phyloP scores from a whole-genome alignment of 2,329 filamentous ascomycete species.

The Neofusicoccum ribis region DNA sequence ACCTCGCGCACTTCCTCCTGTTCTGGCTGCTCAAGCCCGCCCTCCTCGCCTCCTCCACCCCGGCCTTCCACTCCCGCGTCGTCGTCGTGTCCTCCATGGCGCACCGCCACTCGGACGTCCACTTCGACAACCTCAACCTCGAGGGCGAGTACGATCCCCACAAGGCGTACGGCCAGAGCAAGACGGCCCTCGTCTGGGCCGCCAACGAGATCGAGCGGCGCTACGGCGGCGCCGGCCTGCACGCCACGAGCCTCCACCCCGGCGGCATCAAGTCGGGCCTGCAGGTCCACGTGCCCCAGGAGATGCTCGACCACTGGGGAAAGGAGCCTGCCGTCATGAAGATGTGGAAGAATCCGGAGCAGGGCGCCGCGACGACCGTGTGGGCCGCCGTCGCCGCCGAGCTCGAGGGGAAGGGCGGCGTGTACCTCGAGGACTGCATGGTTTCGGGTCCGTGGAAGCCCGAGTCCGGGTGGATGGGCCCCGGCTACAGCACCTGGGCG shows the following conservation, averaged over 20 bases:
- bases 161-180: conserved; percentile 24
- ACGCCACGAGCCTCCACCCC: conserved; percentile 32
- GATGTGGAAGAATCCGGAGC: conserved; percentile 37
- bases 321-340: conserved; percentile 51
- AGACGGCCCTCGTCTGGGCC: conserved; percentile 30
- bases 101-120: conserved; percentile 29
- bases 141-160: conserved; percentile 39
- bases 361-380: conserved; percentile 47
- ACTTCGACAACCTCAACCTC: conserved; percentile 45
- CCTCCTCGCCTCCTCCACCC: conserved; percentile 29
- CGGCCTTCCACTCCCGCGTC: conserved; percentile 30
- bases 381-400: conserved; percentile 31
- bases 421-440: conserved; percentile 44
- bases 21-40: conserved; percentile 45
- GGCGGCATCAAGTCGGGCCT: conserved; percentile 38
- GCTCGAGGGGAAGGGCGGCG: conserved; percentile 18
- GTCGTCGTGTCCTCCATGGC: conserved; percentile 30
- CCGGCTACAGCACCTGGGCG: not conserved
- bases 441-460: not conserved
- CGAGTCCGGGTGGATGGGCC: too few species aligned
- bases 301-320: too few species aligned
- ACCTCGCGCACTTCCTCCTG: conserved; percentile 47
- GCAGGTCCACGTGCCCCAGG: conserved; percentile 33
- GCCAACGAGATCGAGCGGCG: conserved; percentile 21
- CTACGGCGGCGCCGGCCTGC: conserved; percentile 23